Percentiles rank a stretch among this genome's conserved stretches.
Evolutionary conservation across 306 rosid species (phyloP).

Genomic region (Inga leiocalycina): DNA sequence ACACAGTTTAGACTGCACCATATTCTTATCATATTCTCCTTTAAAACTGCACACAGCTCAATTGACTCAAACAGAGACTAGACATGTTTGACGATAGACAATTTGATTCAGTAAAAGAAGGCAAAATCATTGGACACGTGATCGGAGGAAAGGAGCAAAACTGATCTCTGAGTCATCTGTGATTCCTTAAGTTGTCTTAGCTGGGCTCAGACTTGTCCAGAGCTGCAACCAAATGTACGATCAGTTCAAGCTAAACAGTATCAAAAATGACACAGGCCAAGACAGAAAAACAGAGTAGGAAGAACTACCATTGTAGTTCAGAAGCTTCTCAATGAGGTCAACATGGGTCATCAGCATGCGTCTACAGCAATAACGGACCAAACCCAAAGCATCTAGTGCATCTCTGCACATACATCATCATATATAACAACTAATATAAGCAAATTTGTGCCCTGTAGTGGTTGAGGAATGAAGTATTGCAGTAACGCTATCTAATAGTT

Average conservation of each 20-base stretch:
- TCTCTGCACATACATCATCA: constrained; percentile 53
- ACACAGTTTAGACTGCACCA: background rate
- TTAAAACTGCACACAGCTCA: background rate
- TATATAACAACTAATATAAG: constrained; percentile 24
- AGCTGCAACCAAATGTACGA: constrained; percentile 36
- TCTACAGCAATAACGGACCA: constrained; percentile 94
- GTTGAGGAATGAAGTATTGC: background rate
- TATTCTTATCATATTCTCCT: background rate
- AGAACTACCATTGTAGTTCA: constrained; percentile 81
- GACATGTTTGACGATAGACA: constrained; percentile 9
- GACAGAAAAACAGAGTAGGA: constrained; percentile 13
- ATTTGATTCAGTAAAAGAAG: background rate
- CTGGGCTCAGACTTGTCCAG: constrained; percentile 55
- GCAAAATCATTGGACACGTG: background rate
- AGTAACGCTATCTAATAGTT: background rate
- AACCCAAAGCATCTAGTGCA: constrained; percentile 88
- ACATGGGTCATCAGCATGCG: constrained; percentile 99
- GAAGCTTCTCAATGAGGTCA: constrained; percentile 95
- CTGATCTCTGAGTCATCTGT: background rate
- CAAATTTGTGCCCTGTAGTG: background rate
- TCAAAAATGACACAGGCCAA: background rate
- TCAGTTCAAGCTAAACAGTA: background rate
- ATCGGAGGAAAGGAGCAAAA: background rate
- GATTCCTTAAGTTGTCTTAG: constrained; percentile 34
- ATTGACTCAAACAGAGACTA: background rate